phyloP scores from a whole-genome alignment of 495 filamentous ascomycete genomes.

The Stereocaulon alpinum region DNA sequence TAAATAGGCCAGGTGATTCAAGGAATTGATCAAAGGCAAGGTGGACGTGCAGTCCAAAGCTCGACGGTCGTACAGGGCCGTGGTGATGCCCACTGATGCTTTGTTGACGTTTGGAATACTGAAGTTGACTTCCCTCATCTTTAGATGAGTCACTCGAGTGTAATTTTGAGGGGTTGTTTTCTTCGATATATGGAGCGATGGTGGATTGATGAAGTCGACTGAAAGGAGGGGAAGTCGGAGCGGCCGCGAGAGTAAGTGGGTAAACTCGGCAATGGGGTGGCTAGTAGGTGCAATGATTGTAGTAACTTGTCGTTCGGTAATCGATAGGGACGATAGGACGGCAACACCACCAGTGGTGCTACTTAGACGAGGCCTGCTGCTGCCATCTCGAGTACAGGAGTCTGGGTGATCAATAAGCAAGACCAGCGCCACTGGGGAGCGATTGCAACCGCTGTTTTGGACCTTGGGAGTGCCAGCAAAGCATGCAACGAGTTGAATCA shows the following conservation, averaged over 20 bases:
- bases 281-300: neutral
- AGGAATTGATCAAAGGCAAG: slow-evolving; percentile 90
- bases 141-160: slow-evolving; percentile 22
- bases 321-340: neutral
- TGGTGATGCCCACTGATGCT: slow-evolving; percentile 97
- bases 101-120: slow-evolving; percentile 99
- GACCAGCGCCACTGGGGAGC: neutral
- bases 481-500: neutral
- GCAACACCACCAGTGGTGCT: neutral
- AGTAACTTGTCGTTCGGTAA: neutral
- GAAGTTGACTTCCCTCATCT: slow-evolving; percentile 99
- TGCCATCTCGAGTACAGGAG: slow-evolving; percentile 11
- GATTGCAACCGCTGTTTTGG: slow-evolving; percentile 1
- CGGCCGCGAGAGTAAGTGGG: neutral
- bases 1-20: slow-evolving; percentile 95
- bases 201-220: neutral
- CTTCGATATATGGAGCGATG: neutral
- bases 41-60: slow-evolving; percentile 98
- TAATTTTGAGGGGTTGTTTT: neutral
- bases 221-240: slow-evolving; percentile 10
- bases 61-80: slow-evolving; percentile 91
- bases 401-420: slow-evolving; percentile 15
- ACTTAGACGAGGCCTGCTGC: neutral
- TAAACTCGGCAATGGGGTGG: neutral
- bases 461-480: slow-evolving; percentile 1